Evolutionary conservation across 2,329 filamentous ascomycete genomes (phyloP), one percentile per base, ranked within the genome.

Genomic region (Colletotrichum sp.): DNA sequence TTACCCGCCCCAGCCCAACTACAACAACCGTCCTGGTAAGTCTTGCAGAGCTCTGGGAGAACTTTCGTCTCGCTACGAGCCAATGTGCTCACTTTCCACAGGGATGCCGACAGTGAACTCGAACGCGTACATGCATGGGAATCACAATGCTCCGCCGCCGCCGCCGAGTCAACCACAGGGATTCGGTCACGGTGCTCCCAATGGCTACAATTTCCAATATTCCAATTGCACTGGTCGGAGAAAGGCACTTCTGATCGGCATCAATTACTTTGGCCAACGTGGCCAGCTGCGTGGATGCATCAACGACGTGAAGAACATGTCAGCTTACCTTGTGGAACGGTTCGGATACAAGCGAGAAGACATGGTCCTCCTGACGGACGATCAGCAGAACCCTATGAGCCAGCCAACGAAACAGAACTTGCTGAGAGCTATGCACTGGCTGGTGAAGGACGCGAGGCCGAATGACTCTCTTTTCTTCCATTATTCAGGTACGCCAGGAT

Each of bases 231-330:
- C 94, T 7, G 96, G 96, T 59, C 91, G 92, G 79, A 89, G 96
- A 81, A 98, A 98, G 86, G 96, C 96, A 6, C 86, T 98, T 34
- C 85, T 98, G 75, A 96, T 98, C 78, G 96, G 96, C 69, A 98
- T 98, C 87, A 98, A 98, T 85, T 98, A 98, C 85, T 98, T 98
- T 81, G 93, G 94, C 66, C 96, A 98, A 85, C 92, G 94, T 72
- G 96, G 96, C 33, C 94, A 98, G 87, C 88, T 98, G 62, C 90
- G 95, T 72, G 96, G 96, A 59, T 98, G 96, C 81, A 98, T 98
- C 87, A 98, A 98, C 81, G 96, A 98, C 82, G 96, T 98, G 57
- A 94, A 96, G 85, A 98, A 98, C 86, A 98, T 98, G 95, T 98
- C 95, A 27, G 90, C 90, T 64, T 98, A 98, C 81, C 87, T 98